phyloP scores from a whole-genome alignment of 2,329 filamentous ascomycete species.

The Monosporascus sp. region DNA sequence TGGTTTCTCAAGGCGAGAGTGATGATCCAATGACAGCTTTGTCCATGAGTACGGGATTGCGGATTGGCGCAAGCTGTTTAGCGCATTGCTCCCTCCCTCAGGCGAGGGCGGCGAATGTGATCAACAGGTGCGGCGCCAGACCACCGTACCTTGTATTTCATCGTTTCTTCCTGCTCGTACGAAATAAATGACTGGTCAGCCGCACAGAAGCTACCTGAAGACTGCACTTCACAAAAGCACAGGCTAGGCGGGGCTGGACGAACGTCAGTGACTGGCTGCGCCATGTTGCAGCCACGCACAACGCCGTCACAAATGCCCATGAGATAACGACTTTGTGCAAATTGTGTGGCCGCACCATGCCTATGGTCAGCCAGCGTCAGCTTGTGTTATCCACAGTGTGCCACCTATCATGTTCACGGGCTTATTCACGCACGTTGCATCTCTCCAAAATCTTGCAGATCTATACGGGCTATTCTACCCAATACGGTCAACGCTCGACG shows the following conservation, averaged over 20 bases:
- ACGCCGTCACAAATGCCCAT: constrained; percentile 12
- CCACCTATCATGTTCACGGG: constrained; percentile 22
- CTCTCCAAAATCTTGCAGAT: constrained; percentile 9
- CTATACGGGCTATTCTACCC: not conserved
- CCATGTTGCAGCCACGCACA: constrained; percentile 25
- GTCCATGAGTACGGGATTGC: not conserved
- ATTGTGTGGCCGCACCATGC: constrained; percentile 22
- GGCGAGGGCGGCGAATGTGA: constrained; percentile 11
- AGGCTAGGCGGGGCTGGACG: constrained; percentile 13
- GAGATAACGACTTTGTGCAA: constrained; percentile 23
- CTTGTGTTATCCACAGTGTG: constrained; percentile 2
- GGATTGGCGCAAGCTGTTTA: not conserved
- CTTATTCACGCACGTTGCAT: constrained; percentile 19
- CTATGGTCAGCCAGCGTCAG: constrained; percentile 18
- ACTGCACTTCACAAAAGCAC: constrained; percentile 1
- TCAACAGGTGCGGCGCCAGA: constrained; percentile 14
- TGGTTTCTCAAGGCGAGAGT: not conserved
- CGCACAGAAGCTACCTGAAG: constrained; percentile 17
- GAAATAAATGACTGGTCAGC: constrained; percentile 15
- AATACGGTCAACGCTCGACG: constrained; percentile 4
- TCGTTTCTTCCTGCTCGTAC: constrained; percentile 8
- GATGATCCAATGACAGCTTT: not conserved
- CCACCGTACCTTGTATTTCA: constrained; percentile 21
- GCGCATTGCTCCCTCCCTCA: constrained; percentile 1
- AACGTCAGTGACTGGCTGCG: constrained; percentile 25